Evolutionary conservation across 805 yeast species (phyloP), one percentile per base, ranked within the genome.

Genomic region (Kodamaea sagamina): DNA sequence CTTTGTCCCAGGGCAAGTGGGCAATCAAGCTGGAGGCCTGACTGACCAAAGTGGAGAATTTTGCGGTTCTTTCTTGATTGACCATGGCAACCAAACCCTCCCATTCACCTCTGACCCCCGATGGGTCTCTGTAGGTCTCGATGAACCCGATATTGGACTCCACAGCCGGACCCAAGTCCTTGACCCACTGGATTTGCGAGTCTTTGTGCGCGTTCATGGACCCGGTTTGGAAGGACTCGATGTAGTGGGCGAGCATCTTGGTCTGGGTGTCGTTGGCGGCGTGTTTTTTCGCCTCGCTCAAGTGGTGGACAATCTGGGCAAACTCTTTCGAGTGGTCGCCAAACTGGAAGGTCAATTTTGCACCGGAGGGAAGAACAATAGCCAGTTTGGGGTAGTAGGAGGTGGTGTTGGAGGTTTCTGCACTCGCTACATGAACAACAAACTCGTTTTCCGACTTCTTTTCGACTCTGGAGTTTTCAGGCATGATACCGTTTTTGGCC

Each of bases 81-180:
- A 89, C 95, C 79, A 88, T 85, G 15, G 96, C 92, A 25, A 89
- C 93, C 37, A 89, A 68, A 21, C 95, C 88, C 67, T 89, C 96
- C 92, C 93, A 89, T 64, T 89, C 97, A 47, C 96, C 97, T 57
- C 89, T 78, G 36, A 88, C 87, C 36, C 96, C 96, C 24, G 90
- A 78, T 11, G 96, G 95, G 60, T 88, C 97, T 63, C 97, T 77
- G 67, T 89, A 89, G 21, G 96, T 89, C 68, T 89, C 97, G 53
- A 89, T 89, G 61, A 89, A 89, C 0, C 97, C 97, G 54, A 89
- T 79, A 60, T 89, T 88, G 35, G 92, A 81, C 65, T 71, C 77
- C 11, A 71, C 77, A 10, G 69, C 69, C 9, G 97, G 97, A 1
- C 87, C 84, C 41, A 85, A 64, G 62, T 89, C 96, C 59, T 86